Evolutionary conservation across 208 protist genomes (phyloP), one percentile per base, ranked within the genome.

Genomic region (Trypanosoma vivax): DNA sequence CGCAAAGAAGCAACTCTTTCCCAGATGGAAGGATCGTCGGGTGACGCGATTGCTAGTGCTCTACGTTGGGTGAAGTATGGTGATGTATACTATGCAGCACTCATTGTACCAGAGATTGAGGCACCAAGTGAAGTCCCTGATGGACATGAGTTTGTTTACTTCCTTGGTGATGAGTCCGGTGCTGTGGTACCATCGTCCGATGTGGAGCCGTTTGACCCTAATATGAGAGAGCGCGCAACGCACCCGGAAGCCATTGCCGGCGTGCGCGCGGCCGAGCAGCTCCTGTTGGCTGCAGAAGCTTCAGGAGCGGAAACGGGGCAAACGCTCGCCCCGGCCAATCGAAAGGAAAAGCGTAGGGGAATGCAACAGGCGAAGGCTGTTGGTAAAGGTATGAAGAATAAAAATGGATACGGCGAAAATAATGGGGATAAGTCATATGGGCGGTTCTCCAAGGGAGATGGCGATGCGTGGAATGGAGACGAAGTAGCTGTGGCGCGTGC

Each of bases 61-160:
- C 76, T 93, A 55, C 81, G 85, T 14, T 93, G 85, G 85, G 85
- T 74, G 14, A 57, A 50, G 19, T 88, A 83, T 55, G 85, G 81
- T 27, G 73, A 69, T 41, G 62, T 84, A 24, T 82, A 82, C 60
- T 88, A 90, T 66, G 65, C 73, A 31, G 78, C 76, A 34, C 52
- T 90, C 29, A 40, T 76, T 23, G 68, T 88, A 11, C 66, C 72
- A 2, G 18, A 60, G 5, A 59, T 55, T 14, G 81, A 92, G 18
- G 65, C 59, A 2, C 69, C 63, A 43, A 52, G 68, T 7, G 37
- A 34, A 7, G 50, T 56, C 23, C 60, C 72, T 37, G 21, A 48
- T 2, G 74, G 70, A 9, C 48, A 73, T 51, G 39, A 38, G 3
- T 86, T 87, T 54, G 85, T 92, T 14, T 83, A 77, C 60, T 86